Conservation (phyloP, 75 land plant genomes). For the Cupressus sempervirens region DNA sequence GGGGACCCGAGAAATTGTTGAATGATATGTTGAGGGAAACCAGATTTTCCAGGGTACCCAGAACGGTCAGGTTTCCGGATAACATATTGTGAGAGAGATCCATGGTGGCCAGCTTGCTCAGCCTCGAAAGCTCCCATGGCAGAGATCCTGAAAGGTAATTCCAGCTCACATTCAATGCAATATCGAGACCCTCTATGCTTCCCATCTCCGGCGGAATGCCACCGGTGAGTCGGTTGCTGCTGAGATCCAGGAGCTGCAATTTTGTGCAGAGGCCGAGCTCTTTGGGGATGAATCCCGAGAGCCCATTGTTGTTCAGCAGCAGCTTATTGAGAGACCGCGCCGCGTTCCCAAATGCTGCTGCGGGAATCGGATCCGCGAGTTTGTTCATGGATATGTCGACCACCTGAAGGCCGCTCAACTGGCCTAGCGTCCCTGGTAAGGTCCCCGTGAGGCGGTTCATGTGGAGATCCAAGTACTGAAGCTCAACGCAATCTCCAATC, state of each 20-base stretch:
- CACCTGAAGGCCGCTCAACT: constrained; percentile 36
- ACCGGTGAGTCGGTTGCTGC: constrained; percentile 57
- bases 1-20: constrained; percentile 71
- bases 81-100: constrained; percentile 77
- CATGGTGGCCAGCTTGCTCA: constrained; percentile 51
- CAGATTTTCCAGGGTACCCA: constrained; percentile 65
- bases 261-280: constrained; percentile 41
- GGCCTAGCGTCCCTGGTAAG: constrained; percentile 42
- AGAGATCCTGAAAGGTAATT: constrained; percentile 60
- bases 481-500: constrained; percentile 47
- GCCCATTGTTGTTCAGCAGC: constrained; percentile 37
- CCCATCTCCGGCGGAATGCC: constrained; percentile 62
- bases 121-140: constrained; percentile 48
- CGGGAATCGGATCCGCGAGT: constrained; percentile 41
- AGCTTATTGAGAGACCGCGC: constrained; percentile 59
- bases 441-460: constrained; percentile 42
- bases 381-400: constrained; percentile 57
- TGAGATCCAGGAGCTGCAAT: constrained; percentile 70
- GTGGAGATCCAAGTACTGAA: constrained; percentile 70
- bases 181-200: constrained; percentile 48
- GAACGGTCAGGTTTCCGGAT: constrained; percentile 49
- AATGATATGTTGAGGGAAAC: constrained; percentile 64
- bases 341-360: constrained; percentile 18
- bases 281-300: constrained; percentile 61
- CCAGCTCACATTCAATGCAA: constrained; percentile 70